Percentiles rank a stretch among this genome's conserved stretches.
Evolutionary conservation across 1,284 basidiomycete species (phyloP).

Genomic region (Flammula alnicola): DNA sequence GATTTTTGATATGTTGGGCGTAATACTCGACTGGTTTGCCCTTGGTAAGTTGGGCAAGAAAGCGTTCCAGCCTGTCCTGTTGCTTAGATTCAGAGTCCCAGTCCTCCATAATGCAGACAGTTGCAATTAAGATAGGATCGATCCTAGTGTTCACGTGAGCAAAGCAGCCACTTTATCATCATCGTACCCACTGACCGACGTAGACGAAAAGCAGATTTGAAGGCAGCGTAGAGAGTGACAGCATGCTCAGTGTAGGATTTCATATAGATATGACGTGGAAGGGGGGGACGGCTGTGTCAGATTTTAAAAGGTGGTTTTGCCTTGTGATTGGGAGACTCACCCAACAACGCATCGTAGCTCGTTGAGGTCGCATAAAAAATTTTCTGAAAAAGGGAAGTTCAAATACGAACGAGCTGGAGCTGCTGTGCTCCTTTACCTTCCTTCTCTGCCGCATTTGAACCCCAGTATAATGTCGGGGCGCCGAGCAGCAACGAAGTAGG

Average conservation of each 20-base stretch:
- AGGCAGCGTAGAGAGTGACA: background rate
- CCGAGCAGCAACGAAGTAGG: constrained; percentile 9
- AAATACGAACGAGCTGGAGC: constrained; percentile 2
- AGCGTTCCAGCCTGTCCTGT: constrained; percentile 3
- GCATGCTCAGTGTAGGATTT: constrained; percentile 10
- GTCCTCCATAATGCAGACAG: constrained; percentile 7
- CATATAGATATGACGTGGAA: constrained; percentile 12
- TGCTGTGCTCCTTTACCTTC: constrained; percentile 8
- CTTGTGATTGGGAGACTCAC: constrained; percentile 11
- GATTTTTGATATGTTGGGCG: constrained; percentile 19
- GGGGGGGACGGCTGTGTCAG: constrained; percentile 10
- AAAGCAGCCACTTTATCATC: background rate
- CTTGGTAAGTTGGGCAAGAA: constrained; percentile 15
- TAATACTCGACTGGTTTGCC: constrained; percentile 20
- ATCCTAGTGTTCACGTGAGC: constrained; percentile 12
- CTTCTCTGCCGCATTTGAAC: constrained; percentile 12
- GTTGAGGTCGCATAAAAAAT: constrained; percentile 15
- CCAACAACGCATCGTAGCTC: constrained; percentile 14
- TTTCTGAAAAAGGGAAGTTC: constrained; percentile 8
- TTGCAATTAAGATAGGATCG: constrained; percentile 17
- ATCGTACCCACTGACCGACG: constrained; percentile 11
- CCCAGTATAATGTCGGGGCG: constrained; percentile 8
- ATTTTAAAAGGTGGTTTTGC: background rate
- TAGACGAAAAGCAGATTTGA: constrained; percentile 8
- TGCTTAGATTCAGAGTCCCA: background rate